Evolutionary conservation across 805 yeast genomes (phyloP).

Genomic region (Metschnikowia vanudenii): DNA sequence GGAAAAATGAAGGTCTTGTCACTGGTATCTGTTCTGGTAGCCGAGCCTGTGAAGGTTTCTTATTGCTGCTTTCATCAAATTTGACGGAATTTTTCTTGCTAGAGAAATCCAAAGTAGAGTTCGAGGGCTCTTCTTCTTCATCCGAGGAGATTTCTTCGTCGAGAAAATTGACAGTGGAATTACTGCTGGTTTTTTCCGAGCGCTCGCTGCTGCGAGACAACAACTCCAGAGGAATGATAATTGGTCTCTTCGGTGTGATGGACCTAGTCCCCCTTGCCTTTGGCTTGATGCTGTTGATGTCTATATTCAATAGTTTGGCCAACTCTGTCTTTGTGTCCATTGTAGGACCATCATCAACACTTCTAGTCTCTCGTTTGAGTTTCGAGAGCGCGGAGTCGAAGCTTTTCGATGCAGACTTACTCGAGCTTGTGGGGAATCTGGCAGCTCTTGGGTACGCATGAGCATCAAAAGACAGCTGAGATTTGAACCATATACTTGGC

Average conservation of each 20-base stretch:
- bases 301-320: slow-evolving; percentile 17
- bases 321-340: slow-evolving; percentile 13
- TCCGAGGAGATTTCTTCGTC: slow-evolving; percentile 6
- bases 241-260: slow-evolving; percentile 20
- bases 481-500: slow-evolving; percentile 9
- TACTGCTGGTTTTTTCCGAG: background rate
- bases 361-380: slow-evolving; percentile 12
- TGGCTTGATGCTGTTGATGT: slow-evolving; percentile 16
- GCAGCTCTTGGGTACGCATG: background rate
- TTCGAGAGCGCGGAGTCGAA: slow-evolving; percentile 19
- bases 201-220: slow-evolving; percentile 1
- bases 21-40: background rate
- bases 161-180: background rate
- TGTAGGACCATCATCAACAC: background rate
- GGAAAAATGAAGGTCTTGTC: slow-evolving; percentile 1
- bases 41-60: background rate
- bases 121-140: slow-evolving; percentile 3
- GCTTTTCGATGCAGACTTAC: slow-evolving; percentile 9
- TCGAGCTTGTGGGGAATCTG: background rate
- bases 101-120: slow-evolving; percentile 1
- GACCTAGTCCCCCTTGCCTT: slow-evolving; percentile 11
- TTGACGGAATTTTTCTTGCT: background rate
- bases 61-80: background rate
- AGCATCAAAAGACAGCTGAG: slow-evolving; percentile 6
- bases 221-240: slow-evolving; percentile 9